Percentiles rank a stretch among this genome's conserved stretches.
phyloP scores from a whole-genome alignment of 805 yeast species.

The Saccharomycopsis sp. region DNA sequence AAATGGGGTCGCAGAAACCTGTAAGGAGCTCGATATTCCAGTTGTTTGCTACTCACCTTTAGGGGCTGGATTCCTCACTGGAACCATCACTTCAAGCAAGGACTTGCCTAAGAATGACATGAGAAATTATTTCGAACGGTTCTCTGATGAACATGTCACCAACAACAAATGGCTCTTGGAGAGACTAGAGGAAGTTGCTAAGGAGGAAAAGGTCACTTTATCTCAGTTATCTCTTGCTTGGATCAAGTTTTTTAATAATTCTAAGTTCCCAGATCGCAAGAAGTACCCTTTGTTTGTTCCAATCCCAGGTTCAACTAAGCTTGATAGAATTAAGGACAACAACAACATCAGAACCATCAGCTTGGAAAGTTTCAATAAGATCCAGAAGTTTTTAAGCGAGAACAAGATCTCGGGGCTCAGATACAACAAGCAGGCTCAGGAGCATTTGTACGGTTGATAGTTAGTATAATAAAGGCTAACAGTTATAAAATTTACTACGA shows the following conservation, averaged over 20 bases:
- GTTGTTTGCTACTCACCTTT: conserved; percentile 80
- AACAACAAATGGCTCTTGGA: conserved; percentile 47
- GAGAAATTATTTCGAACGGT: conserved; percentile 47
- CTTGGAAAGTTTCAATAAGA: conserved; percentile 49
- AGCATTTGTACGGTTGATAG: neutral
- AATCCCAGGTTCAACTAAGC: conserved; percentile 71
- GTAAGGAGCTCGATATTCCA: conserved; percentile 54
- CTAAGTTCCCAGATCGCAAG: conserved; percentile 21
- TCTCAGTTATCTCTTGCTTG: conserved; percentile 73
- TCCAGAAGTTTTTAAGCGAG: conserved; percentile 39
- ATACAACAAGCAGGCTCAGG: conserved; percentile 32
- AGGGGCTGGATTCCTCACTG: conserved; percentile 73
- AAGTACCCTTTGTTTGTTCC: conserved; percentile 58
- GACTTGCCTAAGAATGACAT: conserved; percentile 54
- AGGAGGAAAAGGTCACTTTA: conserved; percentile 38
- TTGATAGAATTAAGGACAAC: conserved; percentile 56
- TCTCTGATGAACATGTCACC: conserved; percentile 47
- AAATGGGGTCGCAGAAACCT: conserved; percentile 58
- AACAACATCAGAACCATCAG: conserved; percentile 40
- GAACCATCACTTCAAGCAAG: conserved; percentile 38
- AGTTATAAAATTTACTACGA: too few species aligned
- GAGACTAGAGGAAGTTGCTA: conserved; percentile 44
- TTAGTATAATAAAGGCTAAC: too few species aligned
- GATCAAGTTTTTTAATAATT: conserved; percentile 38
- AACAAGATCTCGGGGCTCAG: conserved; percentile 51